phyloP scores from a whole-genome alignment of 2,329 filamentous ascomycete genomes.

The Monosporascus sp. region DNA sequence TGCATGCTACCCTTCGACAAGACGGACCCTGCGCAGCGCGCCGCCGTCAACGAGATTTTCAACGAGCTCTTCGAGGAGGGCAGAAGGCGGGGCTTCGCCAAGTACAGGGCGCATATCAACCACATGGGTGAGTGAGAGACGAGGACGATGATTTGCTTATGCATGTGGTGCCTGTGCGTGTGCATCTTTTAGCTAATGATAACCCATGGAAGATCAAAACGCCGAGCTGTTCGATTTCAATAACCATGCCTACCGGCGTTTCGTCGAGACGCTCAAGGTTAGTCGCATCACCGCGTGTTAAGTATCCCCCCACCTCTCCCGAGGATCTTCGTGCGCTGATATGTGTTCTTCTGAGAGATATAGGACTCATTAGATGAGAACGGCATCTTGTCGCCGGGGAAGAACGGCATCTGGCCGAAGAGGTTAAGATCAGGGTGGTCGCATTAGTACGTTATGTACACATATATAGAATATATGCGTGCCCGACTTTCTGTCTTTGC shows the following conservation, averaged over 20 bases:
- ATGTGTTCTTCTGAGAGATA: background rate
- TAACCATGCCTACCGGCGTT: conserved; percentile 31
- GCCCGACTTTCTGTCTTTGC: no score
- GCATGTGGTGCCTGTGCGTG: background rate
- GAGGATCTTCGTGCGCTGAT: background rate
- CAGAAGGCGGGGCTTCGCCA: conserved; percentile 31
- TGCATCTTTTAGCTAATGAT: background rate
- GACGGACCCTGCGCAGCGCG: conserved; percentile 32
- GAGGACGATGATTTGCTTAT: no score
- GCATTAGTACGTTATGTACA: no score
- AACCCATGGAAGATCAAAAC: conserved; percentile 25
- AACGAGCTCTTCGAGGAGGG: conserved; percentile 29
- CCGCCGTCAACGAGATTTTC: conserved; percentile 30
- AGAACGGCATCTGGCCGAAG: conserved; percentile 34
- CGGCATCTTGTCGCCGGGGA: conserved; percentile 32
- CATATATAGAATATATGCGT: no score
- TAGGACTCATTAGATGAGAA: conserved; percentile 33
- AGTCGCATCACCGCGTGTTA: conserved; percentile 1
- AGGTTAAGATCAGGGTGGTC: conserved; percentile 5
- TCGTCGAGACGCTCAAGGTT: conserved; percentile 34
- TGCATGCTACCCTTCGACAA: conserved; percentile 45
- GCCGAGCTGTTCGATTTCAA: conserved; percentile 35
- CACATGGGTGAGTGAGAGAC: conserved; percentile 30
- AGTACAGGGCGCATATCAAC: conserved; percentile 33
- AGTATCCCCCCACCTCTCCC: background rate